Evolutionary conservation across 768 basidiomycete species (phyloP).

Genomic region (Serendipita sp.): DNA sequence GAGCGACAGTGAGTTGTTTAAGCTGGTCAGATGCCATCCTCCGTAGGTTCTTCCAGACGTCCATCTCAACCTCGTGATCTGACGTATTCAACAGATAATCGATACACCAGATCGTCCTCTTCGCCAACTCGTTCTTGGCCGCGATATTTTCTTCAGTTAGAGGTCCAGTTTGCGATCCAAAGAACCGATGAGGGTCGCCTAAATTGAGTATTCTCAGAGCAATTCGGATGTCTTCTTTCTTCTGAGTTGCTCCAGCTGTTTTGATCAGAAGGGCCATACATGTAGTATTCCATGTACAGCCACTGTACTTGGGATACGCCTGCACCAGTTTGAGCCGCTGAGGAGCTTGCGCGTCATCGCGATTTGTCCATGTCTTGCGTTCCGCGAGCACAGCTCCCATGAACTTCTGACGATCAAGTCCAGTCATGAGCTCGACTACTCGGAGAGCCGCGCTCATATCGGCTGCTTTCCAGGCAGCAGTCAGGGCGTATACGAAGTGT

Average conservation of each 20-base stretch:
- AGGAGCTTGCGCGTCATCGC: neutral
- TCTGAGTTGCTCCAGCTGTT: neutral
- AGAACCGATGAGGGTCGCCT: neutral
- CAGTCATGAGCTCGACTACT: neutral
- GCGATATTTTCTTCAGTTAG: neutral
- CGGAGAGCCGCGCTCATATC: neutral
- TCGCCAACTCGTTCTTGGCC: neutral
- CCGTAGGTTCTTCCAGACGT: neutral
- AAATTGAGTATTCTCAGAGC: neutral
- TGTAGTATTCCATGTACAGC: neutral
- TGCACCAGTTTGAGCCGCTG: neutral
- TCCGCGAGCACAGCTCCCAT: neutral
- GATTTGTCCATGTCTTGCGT: neutral
- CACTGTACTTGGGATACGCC: neutral
- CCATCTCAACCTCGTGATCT: neutral
- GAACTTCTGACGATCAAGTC: neutral
- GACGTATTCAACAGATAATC: neutral
- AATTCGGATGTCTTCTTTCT: neutral
- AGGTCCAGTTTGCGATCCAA: neutral
- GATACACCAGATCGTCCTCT: neutral
- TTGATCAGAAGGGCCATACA: conserved; percentile 3
- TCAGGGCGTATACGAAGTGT: conserved; percentile 1
- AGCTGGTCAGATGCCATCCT: neutral
- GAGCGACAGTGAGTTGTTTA: too few relatives aligned
- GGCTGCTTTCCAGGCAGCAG: neutral